Conservation (phyloP, 192 early-diverging fungal genomes). For the Borealophlyctis nickersoniae region DNA sequence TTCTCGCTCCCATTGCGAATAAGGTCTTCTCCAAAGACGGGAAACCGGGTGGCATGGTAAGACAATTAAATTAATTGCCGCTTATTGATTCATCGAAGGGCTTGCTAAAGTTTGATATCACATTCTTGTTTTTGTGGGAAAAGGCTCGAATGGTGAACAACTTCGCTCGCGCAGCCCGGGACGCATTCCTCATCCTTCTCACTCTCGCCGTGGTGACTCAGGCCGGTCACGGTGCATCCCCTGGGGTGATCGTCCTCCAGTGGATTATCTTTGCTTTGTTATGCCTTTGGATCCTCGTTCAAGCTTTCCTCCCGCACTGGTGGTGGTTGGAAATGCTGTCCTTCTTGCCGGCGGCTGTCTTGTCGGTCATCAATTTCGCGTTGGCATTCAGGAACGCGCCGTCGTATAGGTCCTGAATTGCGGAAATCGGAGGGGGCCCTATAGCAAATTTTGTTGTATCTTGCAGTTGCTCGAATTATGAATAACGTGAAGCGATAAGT, state of each 20-base stretch:
- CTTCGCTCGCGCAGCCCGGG: constrained; percentile 30
- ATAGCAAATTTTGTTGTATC: too few species aligned
- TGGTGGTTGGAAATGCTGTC: constrained; percentile 24
- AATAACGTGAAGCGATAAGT: too few species aligned
- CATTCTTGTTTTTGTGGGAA: neutral
- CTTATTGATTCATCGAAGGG: too few species aligned
- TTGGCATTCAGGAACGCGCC: constrained; percentile 28
- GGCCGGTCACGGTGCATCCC: constrained; percentile 19
- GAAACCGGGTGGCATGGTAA: constrained; percentile 3
- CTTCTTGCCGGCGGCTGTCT: constrained; percentile 6
- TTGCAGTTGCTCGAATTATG: too few species aligned
- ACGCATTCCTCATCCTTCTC: constrained; percentile 29
- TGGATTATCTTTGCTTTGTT: constrained; percentile 20
- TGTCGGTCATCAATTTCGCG: constrained; percentile 18
- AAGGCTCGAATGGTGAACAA: constrained; percentile 9
- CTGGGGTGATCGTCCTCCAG: constrained; percentile 13
- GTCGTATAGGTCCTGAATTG: too few species aligned
- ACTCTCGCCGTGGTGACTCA: constrained; percentile 23
- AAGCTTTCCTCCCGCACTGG: neutral
- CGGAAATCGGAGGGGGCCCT: too few species aligned
- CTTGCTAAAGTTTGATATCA: too few species aligned
- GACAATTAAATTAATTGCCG: too few species aligned
- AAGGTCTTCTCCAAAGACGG: too few species aligned
- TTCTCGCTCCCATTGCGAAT: constrained; percentile 12
- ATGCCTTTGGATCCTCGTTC: constrained; percentile 13